Percentiles rank a stretch among this genome's conserved stretches.
phyloP scores from a whole-genome alignment of 192 early-diverging fungal genomes.

The Coemansia sp. region DNA sequence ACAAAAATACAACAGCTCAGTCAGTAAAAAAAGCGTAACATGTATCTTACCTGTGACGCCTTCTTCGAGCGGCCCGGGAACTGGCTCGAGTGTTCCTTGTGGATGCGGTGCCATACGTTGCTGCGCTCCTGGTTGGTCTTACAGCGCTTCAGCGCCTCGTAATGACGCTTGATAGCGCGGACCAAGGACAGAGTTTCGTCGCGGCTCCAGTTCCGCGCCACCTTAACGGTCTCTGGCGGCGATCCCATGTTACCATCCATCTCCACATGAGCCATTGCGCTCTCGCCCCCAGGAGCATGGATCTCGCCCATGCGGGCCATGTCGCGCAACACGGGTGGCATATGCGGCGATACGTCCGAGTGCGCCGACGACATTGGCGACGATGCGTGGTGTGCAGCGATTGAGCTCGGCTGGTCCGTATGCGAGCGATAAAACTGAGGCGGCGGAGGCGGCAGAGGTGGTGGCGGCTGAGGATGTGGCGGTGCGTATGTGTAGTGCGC shows the following conservation, averaged over 20 bases:
- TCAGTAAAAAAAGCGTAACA: not conserved
- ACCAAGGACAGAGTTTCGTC: constrained; percentile 53
- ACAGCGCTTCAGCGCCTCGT: constrained; percentile 47
- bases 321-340: not conserved
- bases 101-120: constrained; percentile 53
- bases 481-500: constrained; percentile 1
- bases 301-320: not conserved
- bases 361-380: not conserved
- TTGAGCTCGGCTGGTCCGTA: not conserved
- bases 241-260: not conserved
- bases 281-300: not conserved
- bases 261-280: not conserved
- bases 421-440: not conserved
- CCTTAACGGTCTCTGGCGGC: constrained; percentile 28
- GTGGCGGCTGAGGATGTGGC: not conserved
- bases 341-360: not conserved
- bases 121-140: constrained; percentile 57
- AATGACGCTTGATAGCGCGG: constrained; percentile 48
- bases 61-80: constrained; percentile 53
- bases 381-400: not conserved
- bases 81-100: constrained; percentile 52
- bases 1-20: not conserved
- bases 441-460: not conserved
- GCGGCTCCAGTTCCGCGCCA: constrained; percentile 53
- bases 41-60: constrained; percentile 47